Conservation (phyloP, 2,329 filamentous ascomycete species). For the Botryotinia convoluta region DNA sequence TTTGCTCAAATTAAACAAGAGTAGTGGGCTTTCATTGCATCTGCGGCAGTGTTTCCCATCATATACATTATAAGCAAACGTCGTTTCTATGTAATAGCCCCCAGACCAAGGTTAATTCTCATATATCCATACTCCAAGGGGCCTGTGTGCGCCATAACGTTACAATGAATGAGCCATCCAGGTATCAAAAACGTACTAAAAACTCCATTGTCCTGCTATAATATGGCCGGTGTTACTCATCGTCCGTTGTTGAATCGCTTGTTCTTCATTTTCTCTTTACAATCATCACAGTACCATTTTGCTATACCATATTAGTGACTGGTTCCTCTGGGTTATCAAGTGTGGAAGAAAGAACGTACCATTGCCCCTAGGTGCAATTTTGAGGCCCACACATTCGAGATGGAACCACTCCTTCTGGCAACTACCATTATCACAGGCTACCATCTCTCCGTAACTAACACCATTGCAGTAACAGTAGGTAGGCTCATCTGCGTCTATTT, state of each 20-base stretch:
- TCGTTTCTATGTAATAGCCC: slow-evolving; percentile 7
- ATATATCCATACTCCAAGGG: slow-evolving; percentile 17
- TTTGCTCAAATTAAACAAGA: not conserved
- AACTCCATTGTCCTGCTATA: slow-evolving; percentile 18
- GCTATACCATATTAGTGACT: slow-evolving; percentile 24
- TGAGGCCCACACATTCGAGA: slow-evolving; percentile 75
- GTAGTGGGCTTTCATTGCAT: not conserved
- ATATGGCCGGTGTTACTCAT: slow-evolving; percentile 17
- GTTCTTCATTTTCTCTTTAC: slow-evolving; percentile 34
- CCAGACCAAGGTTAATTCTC: not conserved
- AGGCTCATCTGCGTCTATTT: slow-evolving; percentile 67
- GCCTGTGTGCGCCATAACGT: slow-evolving; percentile 8
- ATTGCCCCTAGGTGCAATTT: slow-evolving; percentile 68
- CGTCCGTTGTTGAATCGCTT: slow-evolving; percentile 33
- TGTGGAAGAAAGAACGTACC: slow-evolving; percentile 29
- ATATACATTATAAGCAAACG: slow-evolving; percentile 14
- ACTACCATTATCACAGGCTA: slow-evolving; percentile 71
- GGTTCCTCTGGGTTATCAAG: not conserved
- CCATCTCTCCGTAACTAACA: slow-evolving; percentile 81
- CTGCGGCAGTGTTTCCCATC: not conserved
- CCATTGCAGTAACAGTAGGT: slow-evolving; percentile 78
- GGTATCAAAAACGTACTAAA: slow-evolving; percentile 18
- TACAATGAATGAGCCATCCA: slow-evolving; percentile 6
- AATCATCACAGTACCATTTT: slow-evolving; percentile 39
- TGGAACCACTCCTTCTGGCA: slow-evolving; percentile 82